Conservation (phyloP, 768 basidiomycete genomes). For the Leucocoprinus leucothites region DNA sequence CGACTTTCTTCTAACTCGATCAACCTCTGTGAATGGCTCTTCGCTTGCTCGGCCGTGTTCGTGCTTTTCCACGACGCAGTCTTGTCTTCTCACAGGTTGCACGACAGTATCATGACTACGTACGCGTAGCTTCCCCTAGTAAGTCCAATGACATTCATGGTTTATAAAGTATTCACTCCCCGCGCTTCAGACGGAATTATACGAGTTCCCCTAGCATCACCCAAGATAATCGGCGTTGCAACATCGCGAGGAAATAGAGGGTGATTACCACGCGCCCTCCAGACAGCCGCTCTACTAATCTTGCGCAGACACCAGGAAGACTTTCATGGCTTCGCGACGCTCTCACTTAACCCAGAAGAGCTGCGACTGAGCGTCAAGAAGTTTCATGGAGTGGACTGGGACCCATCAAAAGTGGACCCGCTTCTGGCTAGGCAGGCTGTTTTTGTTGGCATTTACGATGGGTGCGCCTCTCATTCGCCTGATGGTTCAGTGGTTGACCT, state of each 20-base stretch:
- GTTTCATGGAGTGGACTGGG: constrained; percentile 67
- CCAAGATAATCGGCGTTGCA: constrained; percentile 75
- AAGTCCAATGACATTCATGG: constrained; percentile 3
- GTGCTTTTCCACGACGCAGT: constrained; percentile 1
- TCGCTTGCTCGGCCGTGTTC: constrained; percentile 14
- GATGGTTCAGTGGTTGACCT: constrained; percentile 8
- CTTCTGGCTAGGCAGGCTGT: constrained; percentile 71
- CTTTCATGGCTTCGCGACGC: constrained; percentile 70
- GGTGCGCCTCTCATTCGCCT: constrained; percentile 42
- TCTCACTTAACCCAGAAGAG: constrained; percentile 76
- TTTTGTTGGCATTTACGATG: constrained; percentile 90
- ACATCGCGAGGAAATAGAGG: constrained; percentile 74
- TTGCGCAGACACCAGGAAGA: constrained; percentile 82
- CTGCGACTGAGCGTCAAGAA: constrained; percentile 63
- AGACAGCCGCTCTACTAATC: constrained; percentile 11
- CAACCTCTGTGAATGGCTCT: constrained; percentile 21
- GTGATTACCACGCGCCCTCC: constrained; percentile 30
- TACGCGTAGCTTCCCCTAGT: constrained; percentile 49
- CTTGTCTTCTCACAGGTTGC: not conserved
- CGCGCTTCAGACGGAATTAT: constrained; percentile 51
- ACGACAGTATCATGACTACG: constrained; percentile 65
- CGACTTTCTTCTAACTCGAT: constrained; percentile 1
- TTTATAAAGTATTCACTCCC: constrained; percentile 8
- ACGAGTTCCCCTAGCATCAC: constrained; percentile 69
- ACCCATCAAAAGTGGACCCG: constrained; percentile 51